Base-by-base conservation (phyloP, 2,329 filamentous ascomycete species). In the Rosellinia necatrix region DNA sequence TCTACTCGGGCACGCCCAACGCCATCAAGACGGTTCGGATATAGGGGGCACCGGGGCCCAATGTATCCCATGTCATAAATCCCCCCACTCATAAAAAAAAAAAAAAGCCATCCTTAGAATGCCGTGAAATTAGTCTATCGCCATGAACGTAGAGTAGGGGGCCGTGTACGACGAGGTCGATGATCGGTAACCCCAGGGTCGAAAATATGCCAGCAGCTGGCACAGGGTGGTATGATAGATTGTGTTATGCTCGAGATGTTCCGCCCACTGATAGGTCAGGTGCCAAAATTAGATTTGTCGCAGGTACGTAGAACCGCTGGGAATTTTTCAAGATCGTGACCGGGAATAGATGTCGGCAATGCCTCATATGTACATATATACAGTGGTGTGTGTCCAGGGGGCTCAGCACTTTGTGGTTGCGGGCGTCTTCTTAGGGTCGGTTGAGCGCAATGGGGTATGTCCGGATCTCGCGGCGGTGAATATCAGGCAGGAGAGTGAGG, bases 361-460 rank as follows among this genome's bases (percentile, higher is more conserved):
- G 30, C 24, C 24, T 49, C 42, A 29, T 55, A 60, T 58, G 30
- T 54, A 60, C 42, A 49, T n/a, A n/a, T n/a, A n/a, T n/a, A n/a
- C n/a, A n/a, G n/a, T n/a, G n/a, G 9, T 55, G 41, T 8, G 17
- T 38, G n/a, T 27, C 32, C 12, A 43, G 15, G 19, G 38, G 9
- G 17, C 19, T 49, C 25, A 27, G n/a, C 47, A 35, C 24, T 10
- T 6, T 24, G 13, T 22, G 10, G 35, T 22, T 8, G 8, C 24
- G 3, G 30, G 17, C 8, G 37, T n/a, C 48, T 30, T 24, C 42
- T 59, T 66, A 67, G 55, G 65, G 65, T 8, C 64, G 63, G 22
- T 50, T 58, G 41, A 67, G 65, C 9, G 54, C 53, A 41, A 67
- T 63, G 43, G 64, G 64, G 65, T 60, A 66, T 32, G 66, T 60